Evolutionary conservation across 129 eudicot species (phyloP), one percentile per base, ranked within the genome.

Genomic region (Dittrichia graveolens): DNA sequence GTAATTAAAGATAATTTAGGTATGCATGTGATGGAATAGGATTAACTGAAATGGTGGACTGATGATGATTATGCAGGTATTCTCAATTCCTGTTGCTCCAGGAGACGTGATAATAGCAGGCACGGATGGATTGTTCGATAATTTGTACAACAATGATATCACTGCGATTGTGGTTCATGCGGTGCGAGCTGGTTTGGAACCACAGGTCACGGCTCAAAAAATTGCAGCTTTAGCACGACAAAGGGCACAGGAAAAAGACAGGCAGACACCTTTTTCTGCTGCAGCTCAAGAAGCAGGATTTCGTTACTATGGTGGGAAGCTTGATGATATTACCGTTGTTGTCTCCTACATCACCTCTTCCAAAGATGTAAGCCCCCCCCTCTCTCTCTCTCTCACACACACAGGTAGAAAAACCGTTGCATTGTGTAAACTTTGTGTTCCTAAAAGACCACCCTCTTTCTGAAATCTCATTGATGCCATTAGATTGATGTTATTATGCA

Each of bases 271-370:
- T 71, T 92, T 92, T 62, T 89, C 97, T 10, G 54, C 97, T 74
- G 97, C 96, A 48, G 97, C 97, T 46, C 97, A 92, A 81, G 97
- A 92, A 62, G 97, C 97, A 39, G 97, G 97, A n/a, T 86, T 82
- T 71, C 89, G 91, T 16, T 92, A 86, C 50, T 85, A 89, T 59
- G 97, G 97, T 50, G 97, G 97, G 49, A 92, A 92, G 78, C 96
- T 92, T 43, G 96, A 92, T 75, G 97, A 92, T 76, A 89, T 86
- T 38, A 92, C 97, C 3, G 97, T 92, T 16, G 94, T 92, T 34
- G 97, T 92, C 76, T 92, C 97, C 31, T 92, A 84, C 53, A 92
- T 92, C 62, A 78, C 89, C 69, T 70, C 79, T 62, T 73, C 85
- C 56, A 74, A 83, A 31, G 81, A 83, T 35, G 91, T 86, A 80